Evolutionary conservation across 169 alveolate species (phyloP).

Genomic region (Eimeria falciformis): DNA sequence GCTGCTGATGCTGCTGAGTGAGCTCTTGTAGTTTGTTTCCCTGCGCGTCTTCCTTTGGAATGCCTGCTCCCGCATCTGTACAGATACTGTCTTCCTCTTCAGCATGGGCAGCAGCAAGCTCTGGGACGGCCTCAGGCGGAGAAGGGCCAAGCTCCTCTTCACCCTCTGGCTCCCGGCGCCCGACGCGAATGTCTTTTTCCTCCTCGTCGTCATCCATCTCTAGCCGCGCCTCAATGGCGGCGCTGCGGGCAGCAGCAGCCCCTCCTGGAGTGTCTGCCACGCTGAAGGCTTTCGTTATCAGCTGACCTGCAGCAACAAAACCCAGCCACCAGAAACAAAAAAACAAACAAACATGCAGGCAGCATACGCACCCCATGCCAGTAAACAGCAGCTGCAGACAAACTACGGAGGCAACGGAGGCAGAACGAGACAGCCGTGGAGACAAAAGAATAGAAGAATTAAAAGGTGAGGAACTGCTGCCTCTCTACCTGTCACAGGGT

Average conservation of each 20-base stretch:
- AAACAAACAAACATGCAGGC: not conserved
- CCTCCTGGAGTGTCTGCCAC: slow-evolving; percentile 62
- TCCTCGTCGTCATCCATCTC: slow-evolving; percentile 63
- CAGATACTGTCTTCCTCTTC: not conserved
- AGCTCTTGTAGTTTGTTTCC: not conserved
- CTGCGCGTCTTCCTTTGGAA: not conserved
- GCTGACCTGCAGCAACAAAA: not conserved
- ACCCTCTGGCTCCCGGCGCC: not conserved
- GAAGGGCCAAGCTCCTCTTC: not conserved
- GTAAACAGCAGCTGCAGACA: not conserved
- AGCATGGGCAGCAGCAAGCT: not conserved
- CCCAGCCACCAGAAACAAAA: not conserved
- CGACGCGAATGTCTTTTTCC: not conserved
- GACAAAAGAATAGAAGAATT: not conserved
- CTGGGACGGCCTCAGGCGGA: slow-evolving; percentile 7
- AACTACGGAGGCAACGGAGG: not conserved
- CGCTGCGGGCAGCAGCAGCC: slow-evolving; percentile 28
- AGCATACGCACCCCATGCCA: not conserved
- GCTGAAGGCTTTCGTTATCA: slow-evolving; percentile 31
- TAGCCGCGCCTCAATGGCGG: slow-evolving; percentile 65
- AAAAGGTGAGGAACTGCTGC: not conserved
- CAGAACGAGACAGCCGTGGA: not conserved
- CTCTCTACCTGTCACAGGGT: slow-evolving; percentile 24
- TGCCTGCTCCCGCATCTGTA: not conserved
- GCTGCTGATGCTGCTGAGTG: not conserved